phyloP scores from a whole-genome alignment of 345 rosid species.

The Eucalyptus grandis region DNA sequence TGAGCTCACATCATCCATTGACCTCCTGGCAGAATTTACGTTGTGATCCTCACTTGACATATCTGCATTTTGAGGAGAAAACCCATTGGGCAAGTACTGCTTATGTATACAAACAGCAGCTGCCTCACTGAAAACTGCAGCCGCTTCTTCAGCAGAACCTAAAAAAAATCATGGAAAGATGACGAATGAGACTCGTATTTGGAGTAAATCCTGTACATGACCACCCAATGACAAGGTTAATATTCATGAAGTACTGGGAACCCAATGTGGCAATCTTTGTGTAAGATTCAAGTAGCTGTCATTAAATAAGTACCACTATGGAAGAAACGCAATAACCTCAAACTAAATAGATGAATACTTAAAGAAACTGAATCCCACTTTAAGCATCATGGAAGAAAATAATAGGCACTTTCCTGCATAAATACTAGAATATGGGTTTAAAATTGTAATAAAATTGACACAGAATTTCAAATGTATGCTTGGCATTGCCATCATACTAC shows the following conservation, averaged over 20 bases:
- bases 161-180: background rate
- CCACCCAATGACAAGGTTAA: background rate
- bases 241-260: background rate
- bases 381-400: background rate
- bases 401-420: background rate
- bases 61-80: slow-evolving; percentile 26
- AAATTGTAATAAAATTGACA: background rate
- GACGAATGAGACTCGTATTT: background rate
- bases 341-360: background rate
- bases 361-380: background rate
- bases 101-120: slow-evolving; percentile 82
- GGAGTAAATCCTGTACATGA: background rate
- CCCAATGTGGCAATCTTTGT: background rate
- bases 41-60: slow-evolving; percentile 47
- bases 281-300: background rate
- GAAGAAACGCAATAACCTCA: background rate
- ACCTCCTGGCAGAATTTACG: slow-evolving; percentile 23
- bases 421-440: background rate
- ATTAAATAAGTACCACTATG: background rate
- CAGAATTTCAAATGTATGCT: background rate
- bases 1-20: slow-evolving; percentile 52
- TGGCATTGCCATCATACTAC: background rate
- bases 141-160: slow-evolving; percentile 95
- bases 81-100: slow-evolving; percentile 47
- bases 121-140: slow-evolving; percentile 77